Conservation (phyloP, 805 yeast species). For the Starmerella davenportii region DNA sequence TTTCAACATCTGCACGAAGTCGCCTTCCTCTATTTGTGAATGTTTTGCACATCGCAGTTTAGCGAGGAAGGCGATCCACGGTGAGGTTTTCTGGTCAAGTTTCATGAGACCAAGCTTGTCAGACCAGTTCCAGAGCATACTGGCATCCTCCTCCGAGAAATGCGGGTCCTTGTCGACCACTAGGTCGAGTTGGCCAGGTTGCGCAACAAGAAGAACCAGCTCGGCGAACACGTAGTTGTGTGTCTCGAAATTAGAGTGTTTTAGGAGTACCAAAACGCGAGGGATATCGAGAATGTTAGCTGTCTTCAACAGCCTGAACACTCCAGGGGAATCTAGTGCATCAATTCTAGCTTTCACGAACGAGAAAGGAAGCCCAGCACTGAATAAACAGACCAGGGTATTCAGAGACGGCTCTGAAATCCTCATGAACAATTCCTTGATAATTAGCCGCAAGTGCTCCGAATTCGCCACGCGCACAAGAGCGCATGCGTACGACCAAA, state of each 20-base stretch:
- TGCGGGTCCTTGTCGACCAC: not conserved
- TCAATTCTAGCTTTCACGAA: no score
- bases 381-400: not conserved
- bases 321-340: no score
- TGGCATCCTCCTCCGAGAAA: not conserved
- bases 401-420: not conserved
- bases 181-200: not conserved
- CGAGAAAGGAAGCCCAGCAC: not conserved
- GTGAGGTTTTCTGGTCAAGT: not conserved
- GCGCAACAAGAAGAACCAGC: not conserved
- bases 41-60: not conserved
- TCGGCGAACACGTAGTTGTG: not conserved
- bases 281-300: no score
- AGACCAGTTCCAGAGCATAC: not conserved
- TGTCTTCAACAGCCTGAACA: no score
- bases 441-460: not conserved
- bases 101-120: not conserved
- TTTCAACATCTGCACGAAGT: not conserved
- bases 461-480: not conserved
- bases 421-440: not conserved
- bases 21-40: no score
- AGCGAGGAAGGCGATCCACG: constrained; percentile 3
- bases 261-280: no score
- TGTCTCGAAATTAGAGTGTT: not conserved
- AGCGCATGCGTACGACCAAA: not conserved